Conservation (phyloP, 306 rosid species). For the Vigna trinervia region DNA sequence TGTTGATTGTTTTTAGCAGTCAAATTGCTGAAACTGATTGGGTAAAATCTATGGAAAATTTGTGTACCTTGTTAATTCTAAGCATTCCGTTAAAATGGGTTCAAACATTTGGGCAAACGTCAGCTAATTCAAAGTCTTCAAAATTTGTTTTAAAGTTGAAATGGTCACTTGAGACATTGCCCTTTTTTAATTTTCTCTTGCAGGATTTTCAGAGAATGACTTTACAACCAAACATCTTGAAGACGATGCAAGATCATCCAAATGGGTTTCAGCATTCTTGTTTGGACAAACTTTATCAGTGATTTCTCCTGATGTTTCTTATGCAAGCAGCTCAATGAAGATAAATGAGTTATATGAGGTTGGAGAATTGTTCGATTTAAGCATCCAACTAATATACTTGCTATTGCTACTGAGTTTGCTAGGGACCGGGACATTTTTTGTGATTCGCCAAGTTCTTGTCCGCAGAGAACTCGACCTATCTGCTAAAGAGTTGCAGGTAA, state of each 20-base stretch:
- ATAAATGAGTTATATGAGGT: constrained; percentile 70
- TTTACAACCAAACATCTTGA: constrained; percentile 49
- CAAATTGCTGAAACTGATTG: neutral
- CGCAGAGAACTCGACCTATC: constrained; percentile 98
- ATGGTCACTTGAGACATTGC: neutral
- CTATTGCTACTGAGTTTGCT: constrained; percentile 73
- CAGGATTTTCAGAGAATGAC: constrained; percentile 50
- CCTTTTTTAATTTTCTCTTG: constrained; percentile 35
- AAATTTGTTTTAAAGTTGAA: constrained; percentile 7
- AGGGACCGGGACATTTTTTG: constrained; percentile 85
- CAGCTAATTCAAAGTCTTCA: constrained; percentile 30
- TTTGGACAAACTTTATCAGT: constrained; percentile 66
- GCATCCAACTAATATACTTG: constrained; percentile 88
- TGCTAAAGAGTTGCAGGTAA: constrained; percentile 95
- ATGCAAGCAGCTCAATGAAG: constrained; percentile 58
- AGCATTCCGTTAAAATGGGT: constrained; percentile 26
- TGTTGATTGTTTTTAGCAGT: constrained; percentile 20
- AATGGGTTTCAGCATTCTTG: constrained; percentile 62
- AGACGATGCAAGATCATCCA: constrained; percentile 49
- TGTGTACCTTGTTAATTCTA: constrained; percentile 20
- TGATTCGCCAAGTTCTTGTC: constrained; percentile 93
- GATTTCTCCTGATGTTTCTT: constrained; percentile 65
- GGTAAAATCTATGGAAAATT: constrained; percentile 30
- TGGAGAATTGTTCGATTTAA: constrained; percentile 86
- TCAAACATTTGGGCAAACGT: constrained; percentile 6